phyloP scores from a whole-genome alignment of 148 eudicot species.

The Drosera capensis region DNA sequence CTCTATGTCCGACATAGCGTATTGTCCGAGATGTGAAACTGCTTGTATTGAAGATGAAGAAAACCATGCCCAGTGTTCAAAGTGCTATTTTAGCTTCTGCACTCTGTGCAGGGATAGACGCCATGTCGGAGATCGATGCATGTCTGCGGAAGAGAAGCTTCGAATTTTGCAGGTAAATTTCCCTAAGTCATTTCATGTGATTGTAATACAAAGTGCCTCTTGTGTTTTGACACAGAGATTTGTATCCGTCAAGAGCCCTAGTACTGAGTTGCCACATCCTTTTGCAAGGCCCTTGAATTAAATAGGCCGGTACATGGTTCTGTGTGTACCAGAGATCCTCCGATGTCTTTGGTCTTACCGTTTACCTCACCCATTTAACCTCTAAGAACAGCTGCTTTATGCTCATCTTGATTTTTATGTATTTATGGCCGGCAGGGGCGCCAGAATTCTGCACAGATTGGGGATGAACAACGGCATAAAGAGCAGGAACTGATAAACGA shows the following conservation, averaged over 20 bases:
- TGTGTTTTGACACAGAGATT: too few relatives aligned
- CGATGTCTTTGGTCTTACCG: too few relatives aligned
- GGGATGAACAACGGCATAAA: conserved; percentile 31
- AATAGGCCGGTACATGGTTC: too few relatives aligned
- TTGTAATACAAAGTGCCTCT: background rate
- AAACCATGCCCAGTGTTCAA: conserved; percentile 79
- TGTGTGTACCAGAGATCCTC: too few relatives aligned
- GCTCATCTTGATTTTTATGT: conserved; percentile 1
- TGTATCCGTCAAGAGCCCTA: too few relatives aligned
- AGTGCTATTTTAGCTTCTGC: conserved; percentile 87
- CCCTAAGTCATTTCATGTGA: background rate
- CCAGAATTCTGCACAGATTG: conserved; percentile 50
- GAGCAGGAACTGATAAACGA: conserved; percentile 73
- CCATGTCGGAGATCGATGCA: conserved; percentile 67
- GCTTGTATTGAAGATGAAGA: conserved; percentile 81
- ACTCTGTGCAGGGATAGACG: conserved; percentile 71
- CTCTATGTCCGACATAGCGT: conserved; percentile 75
- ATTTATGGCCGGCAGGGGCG: conserved; percentile 76
- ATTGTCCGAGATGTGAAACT: conserved; percentile 96
- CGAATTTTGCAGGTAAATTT: conserved; percentile 44
- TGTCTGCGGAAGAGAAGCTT: conserved; percentile 84
- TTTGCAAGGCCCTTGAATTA: too few relatives aligned
- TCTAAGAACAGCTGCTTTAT: too few relatives aligned
- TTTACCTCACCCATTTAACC: too few relatives aligned
- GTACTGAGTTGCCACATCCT: too few relatives aligned